Evolutionary conservation across 1,284 basidiomycete species (phyloP), one percentile per base, ranked within the genome.

Genomic region (Chondrostereum purpureum): DNA sequence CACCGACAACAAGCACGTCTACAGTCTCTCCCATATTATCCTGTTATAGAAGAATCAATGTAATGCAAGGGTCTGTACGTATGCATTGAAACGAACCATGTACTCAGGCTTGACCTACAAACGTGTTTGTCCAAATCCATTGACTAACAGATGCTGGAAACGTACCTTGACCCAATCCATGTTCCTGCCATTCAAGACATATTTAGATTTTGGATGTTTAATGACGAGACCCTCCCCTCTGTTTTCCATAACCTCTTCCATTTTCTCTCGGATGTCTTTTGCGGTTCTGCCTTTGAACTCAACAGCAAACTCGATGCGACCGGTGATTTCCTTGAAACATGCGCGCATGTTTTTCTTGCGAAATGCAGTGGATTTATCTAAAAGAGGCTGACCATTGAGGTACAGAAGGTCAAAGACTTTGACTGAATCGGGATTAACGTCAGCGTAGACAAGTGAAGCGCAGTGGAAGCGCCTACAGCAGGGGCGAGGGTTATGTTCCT

Each of bases 391-490:
- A 24, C 83, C 85, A 52, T 92, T 93, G 42, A 94, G 73, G 58
- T 88, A 91, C 0, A 98, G 69, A 16, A 97, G 70, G 63, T 98
- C 94, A 55, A 97, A 97, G 3, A 97, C 77, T 62, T 94, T 96
- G 77, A 95, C 92, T 94, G 50, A 4, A 33, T 36, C n/a, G n/a
- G n/a, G n/a, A n/a, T n/a, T 50, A 34, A 45, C 39, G 12, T 20
- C 24, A 34, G 23, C 11, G 24, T 48, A 0, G 3, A 13, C 22
- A 20, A 24, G 17, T 10, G 14, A 14, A 21, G 39, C 33, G n/a
- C 17, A 35, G 23, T 16, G 41, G 43, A 27, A 43, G n/a, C 14
- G 72, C 84, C 53, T 59, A 94, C 92, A 93, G 65, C 92, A 94
- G 2, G 92, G 92, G 1, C 91, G 77, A 20, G 91, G 87, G 44